Conservation (phyloP, 805 yeast genomes). For the Zygosaccharomyces lentus region DNA sequence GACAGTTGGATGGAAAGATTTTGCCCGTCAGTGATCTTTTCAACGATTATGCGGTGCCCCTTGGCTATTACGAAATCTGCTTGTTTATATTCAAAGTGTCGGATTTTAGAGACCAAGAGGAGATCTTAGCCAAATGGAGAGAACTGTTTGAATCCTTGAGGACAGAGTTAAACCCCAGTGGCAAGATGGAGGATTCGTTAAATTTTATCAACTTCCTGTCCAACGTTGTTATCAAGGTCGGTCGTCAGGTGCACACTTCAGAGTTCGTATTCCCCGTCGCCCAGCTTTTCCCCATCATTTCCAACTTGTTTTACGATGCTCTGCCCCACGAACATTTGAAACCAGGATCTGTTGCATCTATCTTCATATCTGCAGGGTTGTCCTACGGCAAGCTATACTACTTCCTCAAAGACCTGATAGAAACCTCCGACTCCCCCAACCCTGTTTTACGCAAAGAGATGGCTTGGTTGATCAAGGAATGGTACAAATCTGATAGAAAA, state of each 20-base stretch:
- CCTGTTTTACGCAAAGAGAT: slow-evolving; percentile 54
- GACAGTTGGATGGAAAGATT: slow-evolving; percentile 58
- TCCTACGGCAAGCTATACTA: slow-evolving; percentile 62
- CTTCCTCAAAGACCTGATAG: slow-evolving; percentile 57
- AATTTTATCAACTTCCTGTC: slow-evolving; percentile 39
- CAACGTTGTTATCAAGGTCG: slow-evolving; percentile 44
- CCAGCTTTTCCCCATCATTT: slow-evolving; percentile 60
- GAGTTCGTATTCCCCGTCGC: slow-evolving; percentile 79
- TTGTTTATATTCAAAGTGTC: slow-evolving; percentile 74
- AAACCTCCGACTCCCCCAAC: slow-evolving; percentile 51
- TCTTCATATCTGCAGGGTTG: slow-evolving; percentile 61
- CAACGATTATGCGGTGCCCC: slow-evolving; percentile 81
- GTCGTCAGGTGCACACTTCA: slow-evolving; percentile 58
- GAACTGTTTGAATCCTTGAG: slow-evolving; percentile 55
- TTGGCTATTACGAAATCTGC: slow-evolving; percentile 82
- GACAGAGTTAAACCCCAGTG: slow-evolving; percentile 27
- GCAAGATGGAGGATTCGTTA: slow-evolving; percentile 29
- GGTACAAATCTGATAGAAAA: slow-evolving; percentile 64
- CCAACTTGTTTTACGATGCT: slow-evolving; percentile 48
- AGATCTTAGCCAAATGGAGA: slow-evolving; percentile 77
- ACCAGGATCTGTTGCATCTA: slow-evolving; percentile 54
- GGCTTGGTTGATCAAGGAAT: slow-evolving; percentile 56
- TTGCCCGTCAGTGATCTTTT: slow-evolving; percentile 72
- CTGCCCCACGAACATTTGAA: slow-evolving; percentile 38
- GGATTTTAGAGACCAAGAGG: slow-evolving; percentile 80